phyloP scores from a whole-genome alignment of 495 filamentous ascomycete species.

The Lepraria neglecta region DNA sequence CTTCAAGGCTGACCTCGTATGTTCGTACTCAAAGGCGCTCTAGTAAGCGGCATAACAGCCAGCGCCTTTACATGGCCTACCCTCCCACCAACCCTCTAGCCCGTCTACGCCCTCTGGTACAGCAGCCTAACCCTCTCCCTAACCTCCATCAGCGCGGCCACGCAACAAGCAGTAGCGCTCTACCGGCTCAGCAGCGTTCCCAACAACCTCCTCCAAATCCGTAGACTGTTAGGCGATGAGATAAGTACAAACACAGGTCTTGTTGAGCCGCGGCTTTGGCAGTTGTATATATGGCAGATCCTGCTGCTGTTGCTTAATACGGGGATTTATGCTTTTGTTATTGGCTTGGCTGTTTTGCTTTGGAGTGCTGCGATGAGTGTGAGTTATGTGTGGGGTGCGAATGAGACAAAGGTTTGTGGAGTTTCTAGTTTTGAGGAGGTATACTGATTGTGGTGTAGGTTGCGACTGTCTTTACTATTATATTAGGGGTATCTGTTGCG shows the following conservation, averaged over 20 bases:
- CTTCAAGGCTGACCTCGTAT: neutral
- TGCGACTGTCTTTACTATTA: neutral
- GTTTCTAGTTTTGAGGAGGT: neutral
- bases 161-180: conserved; percentile 22
- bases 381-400: neutral
- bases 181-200: conserved; percentile 15
- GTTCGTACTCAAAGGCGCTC: conserved; percentile 5
- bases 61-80: conserved; percentile 19
- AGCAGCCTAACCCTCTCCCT: conserved; percentile 17
- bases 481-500: neutral
- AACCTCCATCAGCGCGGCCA: conserved; percentile 20
- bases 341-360: conserved; percentile 10
- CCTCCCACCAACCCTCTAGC: conserved; percentile 13
- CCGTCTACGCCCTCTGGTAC: conserved; percentile 20
- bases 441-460: neutral
- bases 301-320: conserved; percentile 17
- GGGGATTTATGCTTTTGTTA: conserved; percentile 15
- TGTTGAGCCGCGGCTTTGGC: conserved; percentile 14
- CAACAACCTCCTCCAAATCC: conserved; percentile 14
- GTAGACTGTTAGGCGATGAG: conserved; percentile 9
- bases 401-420: conserved; percentile 1
- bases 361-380: neutral
- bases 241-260: neutral
- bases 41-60: conserved; percentile 20
- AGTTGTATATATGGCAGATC: conserved; percentile 22